phyloP scores from a whole-genome alignment of 345 rosid species.

The Passiflora organensis region DNA sequence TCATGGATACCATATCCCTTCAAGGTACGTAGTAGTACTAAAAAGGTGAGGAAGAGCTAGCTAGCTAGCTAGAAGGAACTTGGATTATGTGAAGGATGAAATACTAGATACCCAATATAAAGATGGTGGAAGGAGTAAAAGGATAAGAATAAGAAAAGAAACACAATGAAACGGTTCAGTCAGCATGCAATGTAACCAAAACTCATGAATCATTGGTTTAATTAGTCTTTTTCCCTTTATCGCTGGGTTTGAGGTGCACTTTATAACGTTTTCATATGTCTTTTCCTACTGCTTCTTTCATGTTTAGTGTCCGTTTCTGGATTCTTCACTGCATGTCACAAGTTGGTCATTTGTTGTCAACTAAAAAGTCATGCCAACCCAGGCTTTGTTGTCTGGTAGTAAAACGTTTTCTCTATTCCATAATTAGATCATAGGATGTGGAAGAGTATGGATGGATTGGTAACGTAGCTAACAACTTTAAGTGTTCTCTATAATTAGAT shows the following conservation, averaged over 20 bases:
- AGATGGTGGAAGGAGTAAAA: not conserved
- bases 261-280: slow-evolving; percentile 8
- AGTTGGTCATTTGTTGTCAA: too few species aligned
- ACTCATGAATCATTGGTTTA: slow-evolving; percentile 9
- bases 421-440: too few species aligned
- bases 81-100: not conserved
- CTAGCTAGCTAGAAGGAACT: too few species aligned
- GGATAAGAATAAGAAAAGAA: not conserved
- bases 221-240: slow-evolving; percentile 11
- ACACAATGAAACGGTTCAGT: slow-evolving; percentile 16
- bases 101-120: not conserved
- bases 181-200: not conserved
- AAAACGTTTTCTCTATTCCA: too few species aligned
- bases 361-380: too few species aligned
- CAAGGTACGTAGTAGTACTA: not conserved
- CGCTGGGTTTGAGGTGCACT: slow-evolving; percentile 8
- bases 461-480: too few species aligned
- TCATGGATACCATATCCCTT: not conserved
- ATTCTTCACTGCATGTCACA: too few species aligned
- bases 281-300: not conserved
- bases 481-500: too few species aligned
- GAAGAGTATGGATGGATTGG: too few species aligned
- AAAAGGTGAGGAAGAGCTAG: not conserved
- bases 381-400: too few species aligned
- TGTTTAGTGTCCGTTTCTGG: not conserved